A percentile compares a stretch with the other conserved stretches of the same genome.
Conservation (phyloP, 768 basidiomycete species). For the Lyophyllum atratum region DNA sequence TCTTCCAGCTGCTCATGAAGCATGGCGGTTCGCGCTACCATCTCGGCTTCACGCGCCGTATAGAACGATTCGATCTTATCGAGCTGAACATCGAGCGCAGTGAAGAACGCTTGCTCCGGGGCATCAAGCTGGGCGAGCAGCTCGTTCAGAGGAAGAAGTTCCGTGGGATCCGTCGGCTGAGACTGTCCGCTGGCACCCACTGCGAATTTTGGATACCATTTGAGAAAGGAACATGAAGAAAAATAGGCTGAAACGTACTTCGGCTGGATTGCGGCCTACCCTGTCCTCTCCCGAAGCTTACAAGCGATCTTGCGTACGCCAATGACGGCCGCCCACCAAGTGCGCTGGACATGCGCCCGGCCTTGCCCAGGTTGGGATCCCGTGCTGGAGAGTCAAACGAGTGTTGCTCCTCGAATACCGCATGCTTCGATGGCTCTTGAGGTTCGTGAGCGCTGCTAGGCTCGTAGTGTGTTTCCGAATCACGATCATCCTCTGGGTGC, state of each 20-base stretch:
- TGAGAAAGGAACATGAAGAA: background rate
- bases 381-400: background rate
- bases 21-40: slow-evolving; percentile 43
- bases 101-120: slow-evolving; percentile 72
- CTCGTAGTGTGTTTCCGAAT: background rate
- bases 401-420: background rate
- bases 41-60: slow-evolving; percentile 64
- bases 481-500: background rate
- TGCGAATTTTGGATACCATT: background rate
- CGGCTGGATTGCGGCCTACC: background rate
- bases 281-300: background rate
- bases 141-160: slow-evolving; percentile 41
- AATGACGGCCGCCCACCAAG: background rate
- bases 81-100: slow-evolving; percentile 73
- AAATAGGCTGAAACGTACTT: background rate
- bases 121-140: slow-evolving; percentile 59
- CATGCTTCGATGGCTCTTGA: background rate
- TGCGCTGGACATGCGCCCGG: background rate
- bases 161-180: slow-evolving; percentile 22
- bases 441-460: background rate
- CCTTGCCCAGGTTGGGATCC: background rate
- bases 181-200: background rate
- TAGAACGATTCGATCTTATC: slow-evolving; percentile 89
- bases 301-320: slow-evolving; percentile 1
- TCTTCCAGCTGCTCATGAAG: slow-evolving; percentile 75